phyloP scores from a whole-genome alignment of 2,329 filamentous ascomycete species.

The Neopestalotiopsis sp. region DNA sequence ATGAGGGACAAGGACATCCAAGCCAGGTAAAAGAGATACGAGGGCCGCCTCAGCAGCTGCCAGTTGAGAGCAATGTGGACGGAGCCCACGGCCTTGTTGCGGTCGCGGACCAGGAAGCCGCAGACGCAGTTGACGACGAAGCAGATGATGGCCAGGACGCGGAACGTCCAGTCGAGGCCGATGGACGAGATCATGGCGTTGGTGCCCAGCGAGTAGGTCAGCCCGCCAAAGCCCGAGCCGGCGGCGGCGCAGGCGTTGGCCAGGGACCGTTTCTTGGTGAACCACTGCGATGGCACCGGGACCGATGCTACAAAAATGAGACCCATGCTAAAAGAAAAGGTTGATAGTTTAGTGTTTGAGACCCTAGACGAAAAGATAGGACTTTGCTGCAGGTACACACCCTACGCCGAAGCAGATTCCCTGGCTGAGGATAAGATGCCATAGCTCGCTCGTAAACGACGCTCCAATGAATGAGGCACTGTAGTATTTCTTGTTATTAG shows the following conservation, averaged over 20 bases:
- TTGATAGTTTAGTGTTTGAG: not conserved
- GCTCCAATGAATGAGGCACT: conserved; percentile 69
- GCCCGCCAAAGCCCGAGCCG: conserved; percentile 77
- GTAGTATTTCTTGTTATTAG: not conserved
- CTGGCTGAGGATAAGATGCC: conserved; percentile 78
- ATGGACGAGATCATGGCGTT: conserved; percentile 71
- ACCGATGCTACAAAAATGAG: conserved; percentile 75
- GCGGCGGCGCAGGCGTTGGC: conserved; percentile 71
- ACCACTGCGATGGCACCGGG: conserved; percentile 76
- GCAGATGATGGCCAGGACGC: conserved; percentile 48
- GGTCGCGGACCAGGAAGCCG: conserved; percentile 68
- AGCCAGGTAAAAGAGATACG: conserved; percentile 68
- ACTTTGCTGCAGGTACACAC: not conserved
- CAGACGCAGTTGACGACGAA: conserved; percentile 59
- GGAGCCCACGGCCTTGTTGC: conserved; percentile 74
- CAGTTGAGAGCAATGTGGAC: conserved; percentile 70
- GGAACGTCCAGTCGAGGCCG: conserved; percentile 65
- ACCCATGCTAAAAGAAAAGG: conserved; percentile 57
- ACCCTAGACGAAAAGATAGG: not conserved
- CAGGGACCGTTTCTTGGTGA: conserved; percentile 68
- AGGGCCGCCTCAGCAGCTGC: conserved; percentile 61
- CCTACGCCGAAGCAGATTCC: conserved; percentile 79
- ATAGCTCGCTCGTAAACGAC: conserved; percentile 70
- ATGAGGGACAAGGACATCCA: conserved; percentile 77
- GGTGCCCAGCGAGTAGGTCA: conserved; percentile 70